A percentile compares a stretch with the other conserved stretches of the same genome.
These are phyloP conservation scores for Melampsora americana DNA, from an alignment of 1,284 basidiomycete genomes.

Conservation along the genomic window DNA sequence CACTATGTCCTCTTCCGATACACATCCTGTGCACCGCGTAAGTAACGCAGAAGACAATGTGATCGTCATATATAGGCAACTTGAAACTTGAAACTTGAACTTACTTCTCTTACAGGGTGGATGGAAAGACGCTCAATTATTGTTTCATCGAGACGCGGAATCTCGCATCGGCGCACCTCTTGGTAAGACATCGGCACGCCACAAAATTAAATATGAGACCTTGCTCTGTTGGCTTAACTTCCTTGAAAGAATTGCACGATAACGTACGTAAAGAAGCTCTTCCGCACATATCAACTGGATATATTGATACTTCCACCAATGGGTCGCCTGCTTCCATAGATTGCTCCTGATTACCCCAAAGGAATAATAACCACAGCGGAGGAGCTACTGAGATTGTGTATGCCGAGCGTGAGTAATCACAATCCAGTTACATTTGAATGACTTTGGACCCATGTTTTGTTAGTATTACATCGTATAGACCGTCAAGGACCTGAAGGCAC, in stretches of 20 bases:
- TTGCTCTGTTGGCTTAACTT: constrained; percentile 24
- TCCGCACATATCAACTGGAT: neutral
- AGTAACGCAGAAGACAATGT: neutral
- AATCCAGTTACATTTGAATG: neutral
- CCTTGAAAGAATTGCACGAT: constrained; percentile 16
- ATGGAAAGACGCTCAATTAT: constrained; percentile 34
- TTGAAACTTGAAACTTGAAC: neutral
- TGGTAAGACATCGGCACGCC: constrained; percentile 19
- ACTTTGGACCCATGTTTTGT: no score
- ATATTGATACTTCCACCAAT: neutral
- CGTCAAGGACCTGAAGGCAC: constrained; percentile 4
- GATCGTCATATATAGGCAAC: neutral
- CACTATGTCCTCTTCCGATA: constrained; percentile 21
- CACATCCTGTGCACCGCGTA: constrained; percentile 27
- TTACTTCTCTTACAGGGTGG: neutral
- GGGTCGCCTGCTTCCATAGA: no score
- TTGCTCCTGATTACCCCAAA: no score
- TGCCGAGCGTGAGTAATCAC: constrained; percentile 7
- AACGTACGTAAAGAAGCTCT: neutral
- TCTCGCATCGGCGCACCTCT: constrained; percentile 18
- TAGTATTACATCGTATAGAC: neutral
- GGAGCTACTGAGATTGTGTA: constrained; percentile 20
- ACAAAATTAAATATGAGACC: constrained; percentile 9
- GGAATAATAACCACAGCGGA: neutral
- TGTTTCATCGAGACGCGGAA: constrained; percentile 25